Evolutionary conservation across 2,329 filamentous ascomycete species (phyloP), one percentile per base, ranked within the genome.

Genomic region (Ophioceras dolichostomum): DNA sequence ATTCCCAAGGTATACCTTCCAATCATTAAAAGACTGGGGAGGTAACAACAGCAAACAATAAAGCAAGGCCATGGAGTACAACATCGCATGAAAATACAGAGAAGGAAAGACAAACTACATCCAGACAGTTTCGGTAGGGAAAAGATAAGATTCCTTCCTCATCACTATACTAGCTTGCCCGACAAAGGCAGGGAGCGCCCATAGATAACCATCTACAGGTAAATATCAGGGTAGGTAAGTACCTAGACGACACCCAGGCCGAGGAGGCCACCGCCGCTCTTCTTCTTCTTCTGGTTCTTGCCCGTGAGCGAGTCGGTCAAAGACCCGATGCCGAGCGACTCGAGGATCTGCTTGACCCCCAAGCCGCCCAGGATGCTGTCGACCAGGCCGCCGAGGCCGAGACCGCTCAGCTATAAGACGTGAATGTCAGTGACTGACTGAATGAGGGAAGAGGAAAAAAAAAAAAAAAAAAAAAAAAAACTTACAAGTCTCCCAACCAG

Each of bases 341-440:
- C 75, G 13, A 93, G 70, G 16, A 91, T 63, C 54, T 83, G 83
- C 58, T 79, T 76, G 41, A 93, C 67, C 12, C 84, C 84, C 16
- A 91, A 61, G 2, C 81, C 80, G 39, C 83, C 82, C 2, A 94
- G 70, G 4, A 94, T 64, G 34, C 79, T 78, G 45, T 89, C 83
- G 47, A 94, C 73, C 1, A 94, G 58, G 13, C 82, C 81, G 41
- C 87, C 87, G 1, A 94, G 73, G 40, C 87, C 87, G 20, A 94
- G 74, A 5, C 82, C 84, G 48, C 81, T 79, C 41, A 91, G 70
- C 51, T 66, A n/a, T n/a, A n/a, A n/a, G n/a, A n/a, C n/a, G n/a
- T 8, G 30, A n/a, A 13, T 5, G 19, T 18, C 13, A 37, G 14
- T 10, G 31, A 19, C 22, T 12, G 16, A 10, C 14, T 30, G 32